phyloP scores from a whole-genome alignment of 306 rosid genomes.

The Carpinus viminea region DNA sequence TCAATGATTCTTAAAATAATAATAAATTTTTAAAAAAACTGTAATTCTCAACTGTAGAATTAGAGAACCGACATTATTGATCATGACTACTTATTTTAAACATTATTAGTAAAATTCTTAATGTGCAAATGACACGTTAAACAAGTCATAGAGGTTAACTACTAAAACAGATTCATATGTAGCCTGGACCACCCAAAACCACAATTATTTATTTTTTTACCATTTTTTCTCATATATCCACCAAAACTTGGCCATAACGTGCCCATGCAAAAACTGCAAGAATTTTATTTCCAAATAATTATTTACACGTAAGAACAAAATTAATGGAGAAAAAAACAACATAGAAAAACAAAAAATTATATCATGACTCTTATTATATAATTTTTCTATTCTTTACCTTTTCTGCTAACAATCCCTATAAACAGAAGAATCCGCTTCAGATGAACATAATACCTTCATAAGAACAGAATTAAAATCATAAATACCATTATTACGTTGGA shows the following conservation, averaged over 20 bases:
- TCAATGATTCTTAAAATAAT: no score
- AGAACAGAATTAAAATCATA: constrained; percentile 47
- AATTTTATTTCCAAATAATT: constrained; percentile 40
- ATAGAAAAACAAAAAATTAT: not conserved
- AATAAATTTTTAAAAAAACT: no score
- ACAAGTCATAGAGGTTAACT: not conserved
- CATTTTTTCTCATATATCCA: not conserved
- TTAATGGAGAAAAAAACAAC: constrained; percentile 5
- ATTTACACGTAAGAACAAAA: constrained; percentile 48
- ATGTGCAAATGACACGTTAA: not conserved
- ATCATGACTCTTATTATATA: not conserved
- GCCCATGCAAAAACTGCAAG: constrained; percentile 24
- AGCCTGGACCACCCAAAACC: not conserved
- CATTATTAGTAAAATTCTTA: not conserved
- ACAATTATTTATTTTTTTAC: not conserved
- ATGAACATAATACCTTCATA: constrained; percentile 58
- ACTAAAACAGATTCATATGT: not conserved
- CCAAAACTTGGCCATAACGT: constrained; percentile 10
- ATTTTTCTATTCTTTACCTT: constrained; percentile 15
- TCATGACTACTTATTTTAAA: not conserved
- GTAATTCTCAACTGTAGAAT: not conserved
- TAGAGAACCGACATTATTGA: not conserved
- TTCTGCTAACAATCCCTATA: constrained; percentile 69
- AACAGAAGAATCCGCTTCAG: constrained; percentile 67
- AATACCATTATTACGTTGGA: constrained; percentile 52